Base-by-base conservation (phyloP, 2,329 filamentous ascomycete species). In the Ceratocystis cubensis region DNA sequence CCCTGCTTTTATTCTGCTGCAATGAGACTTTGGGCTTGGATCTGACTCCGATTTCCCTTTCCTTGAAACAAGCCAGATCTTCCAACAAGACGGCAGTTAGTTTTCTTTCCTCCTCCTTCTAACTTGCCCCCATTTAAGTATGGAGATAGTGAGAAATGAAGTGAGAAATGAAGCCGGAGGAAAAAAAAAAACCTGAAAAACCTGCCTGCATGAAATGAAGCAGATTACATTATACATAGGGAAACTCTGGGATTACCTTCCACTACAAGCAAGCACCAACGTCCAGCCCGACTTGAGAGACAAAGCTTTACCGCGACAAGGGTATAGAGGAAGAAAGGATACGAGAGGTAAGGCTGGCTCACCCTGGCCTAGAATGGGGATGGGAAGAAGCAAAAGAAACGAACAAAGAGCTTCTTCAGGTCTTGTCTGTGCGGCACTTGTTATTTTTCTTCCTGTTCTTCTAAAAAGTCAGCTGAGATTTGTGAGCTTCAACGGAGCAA, bases 31-130 rank as follows among this genome's bases (percentile, higher is more conserved):
- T 25, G 25, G 25, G 15, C 25, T 33, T 59, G 20, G 28, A 59
- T n/a, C 53, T 30, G 53, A 33, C 53, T 59, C 22, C 7, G 25
- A 59, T 33, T 33, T 59, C 28, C 28, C 33, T 17, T 17, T 6
- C 17, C 17, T 30, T 59, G 53, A 59, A 59, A 59, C 53, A 59
- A 59, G 53, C 53, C 53, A 33, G 25, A 59, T 59, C 28, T 59
- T 59, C 28, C 7, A 37, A 59, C 28, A n/a, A 17, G 28, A 17
- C 53, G 53, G 53, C 53, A 59, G 53, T 59, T 59, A 37, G 28
- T 20, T 30, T 37, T 33, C 53, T 59, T n/a, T 59, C 53, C 53
- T 22, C 53, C 53, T 57, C 46, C 46, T 50, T 10, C 17, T 8
- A n/a, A 20, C 46, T 22, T 50, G 46, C 46, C 17, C n/a, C 8